These are phyloP conservation scores for Fagus sylvatica DNA, from an alignment of 306 rosid genomes.

Conservation along the genomic window DNA sequence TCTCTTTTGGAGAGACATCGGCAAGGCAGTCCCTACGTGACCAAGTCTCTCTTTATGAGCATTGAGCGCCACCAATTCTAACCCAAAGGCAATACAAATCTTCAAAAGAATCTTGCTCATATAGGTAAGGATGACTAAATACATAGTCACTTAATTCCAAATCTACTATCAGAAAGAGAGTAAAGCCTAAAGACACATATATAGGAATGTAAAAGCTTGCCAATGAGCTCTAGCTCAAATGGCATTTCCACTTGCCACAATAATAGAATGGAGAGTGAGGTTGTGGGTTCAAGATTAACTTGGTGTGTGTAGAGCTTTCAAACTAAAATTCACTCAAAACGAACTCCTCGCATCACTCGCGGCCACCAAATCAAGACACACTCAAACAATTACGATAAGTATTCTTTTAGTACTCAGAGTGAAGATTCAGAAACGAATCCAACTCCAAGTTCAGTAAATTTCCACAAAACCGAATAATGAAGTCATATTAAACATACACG, in stretches of 20 bases:
- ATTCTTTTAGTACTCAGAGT: no score
- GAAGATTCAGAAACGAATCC: no score
- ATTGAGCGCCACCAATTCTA: not conserved
- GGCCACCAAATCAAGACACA: not conserved
- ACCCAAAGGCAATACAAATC: conserved; percentile 4
- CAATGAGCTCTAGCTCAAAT: no score
- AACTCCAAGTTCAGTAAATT: no score
- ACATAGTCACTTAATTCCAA: not conserved
- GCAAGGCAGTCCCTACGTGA: not conserved
- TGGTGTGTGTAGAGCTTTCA: no score
- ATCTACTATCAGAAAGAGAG: not conserved
- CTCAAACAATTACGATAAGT: not conserved
- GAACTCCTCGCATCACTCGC: not conserved
- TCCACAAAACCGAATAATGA: no score
- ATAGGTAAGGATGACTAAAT: not conserved
- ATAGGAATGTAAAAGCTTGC: no score
- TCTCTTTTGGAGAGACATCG: not conserved
- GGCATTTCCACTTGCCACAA: no score
- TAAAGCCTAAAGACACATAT: no score
- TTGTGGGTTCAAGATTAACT: no score
- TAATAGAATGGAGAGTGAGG: no score
- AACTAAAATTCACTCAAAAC: not conserved
- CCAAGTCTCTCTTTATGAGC: not conserved
- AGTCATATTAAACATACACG: not conserved
- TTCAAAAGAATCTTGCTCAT: not conserved